These are phyloP conservation scores for Laguncularia racemosa DNA, from an alignment of 345 rosid genomes.

Conservation along the genomic window DNA sequence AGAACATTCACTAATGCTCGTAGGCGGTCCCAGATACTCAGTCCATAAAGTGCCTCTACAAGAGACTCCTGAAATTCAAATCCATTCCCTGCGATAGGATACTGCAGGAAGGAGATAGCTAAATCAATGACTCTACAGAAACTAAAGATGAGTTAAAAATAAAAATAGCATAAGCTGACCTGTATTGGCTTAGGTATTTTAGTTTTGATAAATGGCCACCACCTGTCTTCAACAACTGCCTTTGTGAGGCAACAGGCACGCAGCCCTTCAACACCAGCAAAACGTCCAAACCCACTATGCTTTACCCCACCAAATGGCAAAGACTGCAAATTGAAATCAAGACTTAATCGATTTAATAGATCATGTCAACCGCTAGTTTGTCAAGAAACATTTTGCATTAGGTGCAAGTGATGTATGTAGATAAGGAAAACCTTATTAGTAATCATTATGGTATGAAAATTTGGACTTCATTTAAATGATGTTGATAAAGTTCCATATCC, in stretches of 20 bases:
- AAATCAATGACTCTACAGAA: background rate
- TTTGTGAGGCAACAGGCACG: conserved; percentile 94
- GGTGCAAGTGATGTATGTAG: too few species aligned
- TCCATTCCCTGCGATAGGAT: conserved; percentile 81
- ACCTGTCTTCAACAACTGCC: conserved; percentile 91
- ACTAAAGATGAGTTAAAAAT: background rate
- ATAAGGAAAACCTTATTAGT: too few species aligned
- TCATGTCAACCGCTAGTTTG: background rate
- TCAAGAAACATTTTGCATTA: too few species aligned
- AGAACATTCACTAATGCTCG: conserved; percentile 65
- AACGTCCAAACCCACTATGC: conserved; percentile 94
- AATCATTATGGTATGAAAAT: too few species aligned
- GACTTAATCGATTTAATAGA: background rate
- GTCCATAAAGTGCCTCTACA: conserved; percentile 76
- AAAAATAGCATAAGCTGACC: conserved; percentile 30
- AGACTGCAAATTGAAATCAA: conserved; percentile 42
- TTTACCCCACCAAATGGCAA: conserved; percentile 96
- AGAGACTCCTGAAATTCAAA: conserved; percentile 83
- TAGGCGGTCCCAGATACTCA: conserved; percentile 83
- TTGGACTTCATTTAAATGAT: too few species aligned
- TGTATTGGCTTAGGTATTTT: conserved; percentile 87
- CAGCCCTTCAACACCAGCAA: conserved; percentile 92
- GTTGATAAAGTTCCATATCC: too few species aligned
- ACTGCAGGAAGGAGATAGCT: conserved; percentile 28
- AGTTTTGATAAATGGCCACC: conserved; percentile 93